A percentile compares a stretch with the other conserved stretches of the same genome.
phyloP scores from a whole-genome alignment of 2,329 filamentous ascomycete genomes.

The Dactylellina leptospora region DNA sequence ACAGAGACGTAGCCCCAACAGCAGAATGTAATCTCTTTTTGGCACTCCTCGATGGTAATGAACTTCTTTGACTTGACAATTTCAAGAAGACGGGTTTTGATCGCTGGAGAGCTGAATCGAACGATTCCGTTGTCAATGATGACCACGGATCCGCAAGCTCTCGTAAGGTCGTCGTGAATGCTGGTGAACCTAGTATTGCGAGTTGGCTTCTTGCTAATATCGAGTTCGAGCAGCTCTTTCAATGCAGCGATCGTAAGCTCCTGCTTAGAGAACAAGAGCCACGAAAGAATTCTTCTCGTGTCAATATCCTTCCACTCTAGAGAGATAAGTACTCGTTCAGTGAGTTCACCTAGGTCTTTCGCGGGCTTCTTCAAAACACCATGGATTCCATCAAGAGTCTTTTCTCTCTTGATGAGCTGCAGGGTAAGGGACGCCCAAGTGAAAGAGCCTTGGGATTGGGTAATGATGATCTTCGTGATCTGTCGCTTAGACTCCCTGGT shows the following conservation, averaged over 20 bases:
- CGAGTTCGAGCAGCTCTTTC: conserved; percentile 19
- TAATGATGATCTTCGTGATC: conserved; percentile 20
- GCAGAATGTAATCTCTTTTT: conserved; percentile 28
- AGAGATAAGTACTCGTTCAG: conserved; percentile 25
- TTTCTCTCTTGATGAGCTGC: conserved; percentile 32
- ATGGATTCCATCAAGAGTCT: conserved; percentile 26
- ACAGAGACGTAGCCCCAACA: conserved; percentile 34
- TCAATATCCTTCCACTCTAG: conserved; percentile 31
- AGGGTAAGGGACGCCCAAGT: conserved; percentile 29
- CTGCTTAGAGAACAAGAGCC: conserved; percentile 27
- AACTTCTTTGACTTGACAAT: conserved; percentile 8
- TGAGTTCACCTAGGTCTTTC: conserved; percentile 16
- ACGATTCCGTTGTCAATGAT: conserved; percentile 31
- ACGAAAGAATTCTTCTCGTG: conserved; percentile 26
- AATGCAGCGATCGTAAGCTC: conserved; percentile 14
- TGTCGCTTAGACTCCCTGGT: conserved; percentile 14
- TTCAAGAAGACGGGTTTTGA: conserved; percentile 10
- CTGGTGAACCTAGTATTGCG: conserved; percentile 23
- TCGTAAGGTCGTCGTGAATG: conserved; percentile 26
- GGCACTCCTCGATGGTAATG: conserved; percentile 21
- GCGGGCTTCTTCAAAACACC: conserved; percentile 11
- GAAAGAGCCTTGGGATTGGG: conserved; percentile 25
- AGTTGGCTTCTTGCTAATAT: conserved; percentile 5
- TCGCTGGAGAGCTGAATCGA: conserved; percentile 21
- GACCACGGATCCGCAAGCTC: conserved; percentile 12